phyloP scores from a whole-genome alignment of 768 basidiomycete species.

The Tricholoma terreum region DNA sequence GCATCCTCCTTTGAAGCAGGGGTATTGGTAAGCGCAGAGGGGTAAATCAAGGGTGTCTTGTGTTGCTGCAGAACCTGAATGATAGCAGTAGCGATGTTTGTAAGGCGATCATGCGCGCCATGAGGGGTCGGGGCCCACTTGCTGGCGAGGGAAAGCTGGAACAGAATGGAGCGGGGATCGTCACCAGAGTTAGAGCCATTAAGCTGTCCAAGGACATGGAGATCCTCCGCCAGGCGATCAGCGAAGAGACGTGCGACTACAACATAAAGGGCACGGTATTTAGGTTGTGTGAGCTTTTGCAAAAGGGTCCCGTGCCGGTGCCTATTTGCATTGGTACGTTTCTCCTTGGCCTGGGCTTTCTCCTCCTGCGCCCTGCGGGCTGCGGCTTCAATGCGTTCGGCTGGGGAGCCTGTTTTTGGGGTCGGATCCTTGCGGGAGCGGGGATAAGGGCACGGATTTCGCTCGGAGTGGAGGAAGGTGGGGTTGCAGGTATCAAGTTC shows the following conservation, averaged over 20 bases:
- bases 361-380: conserved; percentile 14
- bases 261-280: conserved; percentile 62
- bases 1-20: conserved; percentile 28
- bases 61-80: conserved; percentile 46
- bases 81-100: conserved; percentile 65
- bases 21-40: conserved; percentile 32
- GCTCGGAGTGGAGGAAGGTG: conserved; percentile 29
- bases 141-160: conserved; percentile 51
- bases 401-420: conserved; percentile 14
- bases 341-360: conserved; percentile 21
- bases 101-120: conserved; percentile 57
- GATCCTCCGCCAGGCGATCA: conserved; percentile 47
- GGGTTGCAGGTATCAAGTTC: conserved; percentile 36
- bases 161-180: conserved; percentile 30
- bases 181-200: conserved; percentile 29
- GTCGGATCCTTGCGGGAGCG: neutral
- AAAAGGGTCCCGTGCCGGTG: conserved; percentile 34
- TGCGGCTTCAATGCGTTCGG: conserved; percentile 21
- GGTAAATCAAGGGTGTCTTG: conserved; percentile 22
- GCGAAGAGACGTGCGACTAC: conserved; percentile 61
- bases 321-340: conserved; percentile 20
- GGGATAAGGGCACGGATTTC: conserved; percentile 11
- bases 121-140: conserved; percentile 72
- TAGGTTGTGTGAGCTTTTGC: conserved; percentile 42
- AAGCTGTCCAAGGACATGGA: conserved; percentile 35